Percentiles rank a stretch among this genome's conserved stretches.
Conservation (phyloP, 805 yeast species). For the Saturnispora hagleri region DNA sequence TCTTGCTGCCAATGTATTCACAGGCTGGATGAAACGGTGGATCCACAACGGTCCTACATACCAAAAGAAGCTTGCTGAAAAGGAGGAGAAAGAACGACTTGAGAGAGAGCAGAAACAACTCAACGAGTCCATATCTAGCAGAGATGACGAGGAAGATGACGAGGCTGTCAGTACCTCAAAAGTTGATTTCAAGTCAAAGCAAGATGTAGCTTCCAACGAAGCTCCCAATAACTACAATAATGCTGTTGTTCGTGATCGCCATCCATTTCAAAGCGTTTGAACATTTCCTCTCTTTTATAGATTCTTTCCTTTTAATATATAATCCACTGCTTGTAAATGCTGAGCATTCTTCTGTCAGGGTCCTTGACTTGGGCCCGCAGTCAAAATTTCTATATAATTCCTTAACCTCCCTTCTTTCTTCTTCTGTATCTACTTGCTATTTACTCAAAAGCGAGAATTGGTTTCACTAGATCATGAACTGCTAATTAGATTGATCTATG, state of each 20-base stretch:
- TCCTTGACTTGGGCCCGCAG: not conserved
- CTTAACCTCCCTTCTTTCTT: not conserved
- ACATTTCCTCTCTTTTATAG: not conserved
- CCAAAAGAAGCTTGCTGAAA: not conserved
- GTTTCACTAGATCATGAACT: too few species aligned
- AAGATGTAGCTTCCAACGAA: not conserved
- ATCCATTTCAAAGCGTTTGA: not conserved
- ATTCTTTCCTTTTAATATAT: not conserved
- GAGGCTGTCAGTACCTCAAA: not conserved
- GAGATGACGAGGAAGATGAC: not conserved
- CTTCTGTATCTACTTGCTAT: too few species aligned
- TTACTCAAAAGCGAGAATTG: not conserved
- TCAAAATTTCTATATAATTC: not conserved
- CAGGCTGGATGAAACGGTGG: conserved; percentile 64
- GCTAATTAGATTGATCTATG: too few species aligned
- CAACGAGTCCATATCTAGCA: not conserved
- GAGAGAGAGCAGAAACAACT: not conserved
- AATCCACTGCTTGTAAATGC: not conserved
- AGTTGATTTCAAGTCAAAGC: not conserved
- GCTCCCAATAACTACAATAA: not conserved
- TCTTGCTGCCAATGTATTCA: conserved; percentile 65
- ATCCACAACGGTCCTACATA: conserved; percentile 27
- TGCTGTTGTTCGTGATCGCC: not conserved
- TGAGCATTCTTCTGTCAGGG: not conserved
- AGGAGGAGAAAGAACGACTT: not conserved